A percentile compares a stretch with the other conserved stretches of the same genome.
These are phyloP conservation scores for Scleroderma bovista DNA, from an alignment of 768 basidiomycete genomes.

Conservation along the genomic window DNA sequence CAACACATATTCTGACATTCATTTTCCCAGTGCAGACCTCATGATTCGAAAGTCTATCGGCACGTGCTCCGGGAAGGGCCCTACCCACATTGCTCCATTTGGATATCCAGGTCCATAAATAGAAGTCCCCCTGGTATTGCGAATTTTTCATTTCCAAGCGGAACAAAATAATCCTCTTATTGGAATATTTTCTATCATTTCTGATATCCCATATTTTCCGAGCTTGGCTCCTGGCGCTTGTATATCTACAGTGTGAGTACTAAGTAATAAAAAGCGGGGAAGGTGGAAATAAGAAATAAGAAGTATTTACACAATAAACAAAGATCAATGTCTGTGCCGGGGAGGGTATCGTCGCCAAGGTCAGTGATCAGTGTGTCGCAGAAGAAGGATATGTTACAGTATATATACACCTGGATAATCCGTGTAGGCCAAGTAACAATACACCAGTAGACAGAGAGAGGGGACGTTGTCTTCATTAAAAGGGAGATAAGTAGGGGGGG, in stretches of 20 bases:
- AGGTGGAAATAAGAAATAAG: background rate
- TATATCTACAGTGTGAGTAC: background rate
- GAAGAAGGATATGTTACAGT: conserved; percentile 6
- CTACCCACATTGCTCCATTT: conserved; percentile 2
- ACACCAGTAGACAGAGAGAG: conserved; percentile 1
- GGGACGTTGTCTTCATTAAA: background rate
- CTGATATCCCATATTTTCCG: background rate
- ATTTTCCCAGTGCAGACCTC: conserved; percentile 3
- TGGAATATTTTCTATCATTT: background rate
- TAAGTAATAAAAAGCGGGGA: background rate
- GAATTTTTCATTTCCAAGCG: background rate
- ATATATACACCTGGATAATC: conserved; percentile 3
- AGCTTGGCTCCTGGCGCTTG: background rate
- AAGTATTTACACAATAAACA: conserved; percentile 9
- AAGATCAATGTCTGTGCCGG: background rate
- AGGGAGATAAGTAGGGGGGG: conserved; percentile 14
- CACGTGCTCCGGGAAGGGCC: conserved; percentile 5
- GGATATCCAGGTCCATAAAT: no score
- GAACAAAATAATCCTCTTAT: no score
- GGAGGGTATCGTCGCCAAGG: conserved; percentile 1
- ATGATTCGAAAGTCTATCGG: conserved; percentile 7
- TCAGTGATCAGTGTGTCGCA: conserved; percentile 3
- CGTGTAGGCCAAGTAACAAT: conserved; percentile 1
- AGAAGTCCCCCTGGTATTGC: no score
- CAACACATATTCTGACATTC: conserved; percentile 1